Evolutionary conservation across 2,329 filamentous ascomycete genomes (phyloP).

Genomic region (Fusarium tjaetaba): DNA sequence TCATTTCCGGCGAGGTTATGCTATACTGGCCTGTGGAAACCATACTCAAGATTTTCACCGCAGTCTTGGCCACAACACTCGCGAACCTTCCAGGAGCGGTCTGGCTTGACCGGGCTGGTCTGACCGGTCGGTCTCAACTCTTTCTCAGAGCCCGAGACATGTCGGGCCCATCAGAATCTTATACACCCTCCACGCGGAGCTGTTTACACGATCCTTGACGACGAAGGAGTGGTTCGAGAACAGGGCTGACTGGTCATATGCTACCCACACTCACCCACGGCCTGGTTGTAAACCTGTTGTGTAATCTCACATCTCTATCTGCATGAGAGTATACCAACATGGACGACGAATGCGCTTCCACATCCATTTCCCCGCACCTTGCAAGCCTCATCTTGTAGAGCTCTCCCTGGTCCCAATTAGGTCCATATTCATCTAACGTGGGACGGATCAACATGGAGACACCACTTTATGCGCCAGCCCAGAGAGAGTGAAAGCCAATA

Average conservation of each 20-base stretch:
- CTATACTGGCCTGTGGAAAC: neutral
- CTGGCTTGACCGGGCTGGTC: constrained; percentile 10
- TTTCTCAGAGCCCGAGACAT: constrained; percentile 10
- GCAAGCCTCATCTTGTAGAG: constrained; percentile 18
- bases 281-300: constrained; percentile 34
- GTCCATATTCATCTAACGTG: constrained; percentile 19
- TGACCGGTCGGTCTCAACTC: constrained; percentile 18
- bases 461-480: constrained; percentile 14
- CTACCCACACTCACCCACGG: constrained; percentile 33
- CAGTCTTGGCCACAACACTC: neutral
- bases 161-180: neutral
- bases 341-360: constrained; percentile 11
- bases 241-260: constrained; percentile 22
- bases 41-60: neutral
- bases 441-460: constrained; percentile 35
- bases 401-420: constrained; percentile 20
- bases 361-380: constrained; percentile 39
- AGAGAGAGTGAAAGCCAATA: constrained; percentile 32
- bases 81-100: constrained; percentile 3
- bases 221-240: neutral
- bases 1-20: neutral
- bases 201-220: constrained; percentile 24
- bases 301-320: constrained; percentile 37
- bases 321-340: constrained; percentile 23
- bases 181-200: constrained; percentile 15